Percentiles rank a stretch among this genome's conserved stretches.
Evolutionary conservation across 768 basidiomycete species (phyloP).

Genomic region (Chalciporus piperatus): DNA sequence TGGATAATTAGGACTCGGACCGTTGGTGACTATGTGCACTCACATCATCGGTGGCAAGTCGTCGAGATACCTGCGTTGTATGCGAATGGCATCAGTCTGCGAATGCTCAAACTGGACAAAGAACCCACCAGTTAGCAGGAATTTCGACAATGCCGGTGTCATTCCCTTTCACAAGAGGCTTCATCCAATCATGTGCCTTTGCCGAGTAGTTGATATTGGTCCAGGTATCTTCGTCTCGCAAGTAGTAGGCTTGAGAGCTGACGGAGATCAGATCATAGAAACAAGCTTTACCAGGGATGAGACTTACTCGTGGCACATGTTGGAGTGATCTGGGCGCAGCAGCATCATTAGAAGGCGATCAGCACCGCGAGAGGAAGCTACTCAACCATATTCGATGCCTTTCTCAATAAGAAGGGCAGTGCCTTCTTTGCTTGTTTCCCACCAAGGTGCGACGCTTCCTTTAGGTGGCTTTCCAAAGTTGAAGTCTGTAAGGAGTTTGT

Average conservation of each 20-base stretch:
- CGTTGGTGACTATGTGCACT: slow-evolving; percentile 6
- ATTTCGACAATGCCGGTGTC: slow-evolving; percentile 62
- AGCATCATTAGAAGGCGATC: slow-evolving; percentile 6
- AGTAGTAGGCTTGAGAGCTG: slow-evolving; percentile 63
- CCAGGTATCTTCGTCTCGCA: slow-evolving; percentile 69
- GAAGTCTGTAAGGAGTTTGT: slow-evolving; percentile 62
- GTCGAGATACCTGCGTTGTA: slow-evolving; percentile 54
- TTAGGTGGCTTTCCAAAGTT: slow-evolving; percentile 57
- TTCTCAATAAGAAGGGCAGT: slow-evolving; percentile 62
- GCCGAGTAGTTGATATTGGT: slow-evolving; percentile 66
- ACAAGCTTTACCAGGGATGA: background rate
- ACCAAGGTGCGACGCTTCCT: slow-evolving; percentile 75
- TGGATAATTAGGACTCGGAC: background rate
- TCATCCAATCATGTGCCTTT: slow-evolving; percentile 68
- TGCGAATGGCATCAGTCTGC: background rate
- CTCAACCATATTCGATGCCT: slow-evolving; percentile 68
- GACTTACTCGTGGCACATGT: slow-evolving; percentile 50
- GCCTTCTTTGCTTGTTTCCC: slow-evolving; percentile 72
- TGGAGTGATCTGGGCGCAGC: slow-evolving; percentile 49
- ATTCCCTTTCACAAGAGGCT: slow-evolving; percentile 61
- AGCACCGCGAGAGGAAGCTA: background rate
- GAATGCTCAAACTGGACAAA: background rate
- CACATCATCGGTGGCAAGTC: slow-evolving; percentile 76
- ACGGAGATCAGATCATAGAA: background rate
- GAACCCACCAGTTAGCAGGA: slow-evolving; percentile 63